Evolutionary conservation across 805 yeast species (phyloP).

Genomic region (Ogataea degrootiae): DNA sequence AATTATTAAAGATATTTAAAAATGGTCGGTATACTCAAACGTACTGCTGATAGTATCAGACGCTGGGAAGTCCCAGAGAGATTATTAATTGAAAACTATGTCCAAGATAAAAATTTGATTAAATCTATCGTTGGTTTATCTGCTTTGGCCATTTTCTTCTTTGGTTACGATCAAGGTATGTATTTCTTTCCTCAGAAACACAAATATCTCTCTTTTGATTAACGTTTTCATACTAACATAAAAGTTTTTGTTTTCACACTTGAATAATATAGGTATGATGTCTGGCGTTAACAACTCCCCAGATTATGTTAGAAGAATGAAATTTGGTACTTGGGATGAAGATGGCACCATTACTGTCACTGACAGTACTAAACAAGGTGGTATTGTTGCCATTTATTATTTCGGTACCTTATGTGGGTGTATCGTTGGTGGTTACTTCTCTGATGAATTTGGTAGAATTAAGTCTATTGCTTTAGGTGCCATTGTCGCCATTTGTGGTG

Average conservation of each 20-base stretch:
- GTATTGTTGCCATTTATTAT: constrained; percentile 43
- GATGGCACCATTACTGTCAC: constrained; percentile 17
- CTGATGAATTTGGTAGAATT: constrained; percentile 34
- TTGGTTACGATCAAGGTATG: constrained; percentile 41
- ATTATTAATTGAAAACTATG: constrained; percentile 2
- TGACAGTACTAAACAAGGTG: constrained; percentile 29
- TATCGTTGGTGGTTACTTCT: constrained; percentile 14
- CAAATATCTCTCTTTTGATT: too few species aligned
- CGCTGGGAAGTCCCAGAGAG: constrained; percentile 3
- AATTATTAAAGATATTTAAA: neutral
- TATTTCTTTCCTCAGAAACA: too few species aligned
- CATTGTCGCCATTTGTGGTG: constrained; percentile 29
- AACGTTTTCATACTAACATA: too few species aligned
- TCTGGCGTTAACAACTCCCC: constrained; percentile 33
- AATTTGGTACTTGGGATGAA: constrained; percentile 17
- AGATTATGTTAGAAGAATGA: constrained; percentile 13
- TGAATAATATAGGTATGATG: constrained; percentile 27
- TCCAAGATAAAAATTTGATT: constrained; percentile 2
- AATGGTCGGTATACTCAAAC: too few species aligned
- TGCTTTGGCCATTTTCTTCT: constrained; percentile 6
- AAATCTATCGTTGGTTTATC: constrained; percentile 5
- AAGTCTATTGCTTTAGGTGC: constrained; percentile 24
- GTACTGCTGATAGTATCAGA: neutral
- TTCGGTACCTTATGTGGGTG: constrained; percentile 42
- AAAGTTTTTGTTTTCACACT: too few species aligned